These are phyloP conservation scores for Neonectria hederae DNA, from an alignment of 2,329 filamentous ascomycete genomes.

Conservation along the genomic window DNA sequence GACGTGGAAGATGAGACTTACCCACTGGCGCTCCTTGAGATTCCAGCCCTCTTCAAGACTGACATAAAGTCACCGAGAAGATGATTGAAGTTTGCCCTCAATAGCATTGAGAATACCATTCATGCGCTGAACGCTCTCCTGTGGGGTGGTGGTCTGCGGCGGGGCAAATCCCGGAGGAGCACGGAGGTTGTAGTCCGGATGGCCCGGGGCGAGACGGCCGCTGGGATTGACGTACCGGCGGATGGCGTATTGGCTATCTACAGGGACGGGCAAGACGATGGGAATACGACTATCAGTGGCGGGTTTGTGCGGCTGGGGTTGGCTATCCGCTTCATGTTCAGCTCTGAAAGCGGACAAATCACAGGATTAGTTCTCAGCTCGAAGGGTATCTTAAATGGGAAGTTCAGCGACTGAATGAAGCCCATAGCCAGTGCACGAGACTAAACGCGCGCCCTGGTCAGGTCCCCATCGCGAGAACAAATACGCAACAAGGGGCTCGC, in stretches of 20 bases:
- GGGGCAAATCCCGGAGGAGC: constrained; percentile 21
- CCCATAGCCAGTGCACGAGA: constrained; percentile 9
- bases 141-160: neutral
- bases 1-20: neutral
- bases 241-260: constrained; percentile 19
- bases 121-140: constrained; percentile 20
- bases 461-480: constrained; percentile 11
- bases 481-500: constrained; percentile 4
- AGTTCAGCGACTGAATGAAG: constrained; percentile 10
- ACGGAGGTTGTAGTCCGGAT: constrained; percentile 27
- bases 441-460: neutral
- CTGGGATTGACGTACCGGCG: constrained; percentile 18
- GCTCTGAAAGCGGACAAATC: constrained; percentile 5
- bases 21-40: neutral
- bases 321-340: constrained; percentile 6
- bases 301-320: neutral
- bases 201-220: constrained; percentile 9
- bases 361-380: constrained; percentile 15
- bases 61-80: constrained; percentile 5
- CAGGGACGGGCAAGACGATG: constrained; percentile 5
- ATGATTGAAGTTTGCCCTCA: constrained; percentile 14
- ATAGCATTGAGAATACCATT: constrained; percentile 19
- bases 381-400: neutral
- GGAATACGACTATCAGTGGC: neutral
- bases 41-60: neutral